These are phyloP conservation scores for Suillus decipiens DNA, from an alignment of 768 basidiomycete genomes.

Conservation along the genomic window DNA sequence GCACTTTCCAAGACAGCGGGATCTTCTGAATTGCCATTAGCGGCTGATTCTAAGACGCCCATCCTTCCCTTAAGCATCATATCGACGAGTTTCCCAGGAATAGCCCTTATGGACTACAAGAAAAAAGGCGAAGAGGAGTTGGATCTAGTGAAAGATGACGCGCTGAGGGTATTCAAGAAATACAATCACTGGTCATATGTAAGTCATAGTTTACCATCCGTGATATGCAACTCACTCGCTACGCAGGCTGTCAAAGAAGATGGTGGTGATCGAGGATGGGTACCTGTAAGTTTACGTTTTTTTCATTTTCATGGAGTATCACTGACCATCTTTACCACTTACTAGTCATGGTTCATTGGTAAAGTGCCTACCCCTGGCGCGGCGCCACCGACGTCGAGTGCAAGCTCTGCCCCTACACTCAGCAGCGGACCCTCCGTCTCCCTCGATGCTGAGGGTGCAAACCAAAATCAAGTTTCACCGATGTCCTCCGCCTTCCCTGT, in stretches of 20 bases:
- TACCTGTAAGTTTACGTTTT: slow-evolving; percentile 60
- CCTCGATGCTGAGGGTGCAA: slow-evolving; percentile 40
- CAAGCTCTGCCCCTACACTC: slow-evolving; percentile 42
- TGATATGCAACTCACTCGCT: slow-evolving; percentile 14
- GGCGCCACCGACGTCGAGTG: slow-evolving; percentile 49
- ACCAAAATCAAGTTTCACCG: slow-evolving; percentile 61
- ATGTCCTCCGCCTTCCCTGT: slow-evolving; percentile 82
- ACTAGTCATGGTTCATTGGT: slow-evolving; percentile 91
- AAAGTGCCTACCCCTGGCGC: slow-evolving; percentile 59
- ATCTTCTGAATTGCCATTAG: slow-evolving; percentile 40
- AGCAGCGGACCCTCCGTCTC: slow-evolving; percentile 28
- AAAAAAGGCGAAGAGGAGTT: slow-evolving; percentile 94
- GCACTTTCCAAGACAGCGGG: slow-evolving; percentile 54
- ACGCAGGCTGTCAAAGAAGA: slow-evolving; percentile 88
- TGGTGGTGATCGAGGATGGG: slow-evolving; percentile 94
- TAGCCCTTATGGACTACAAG: slow-evolving; percentile 95
- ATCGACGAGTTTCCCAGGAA: slow-evolving; percentile 95
- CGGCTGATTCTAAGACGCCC: slow-evolving; percentile 57
- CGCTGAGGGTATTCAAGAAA: slow-evolving; percentile 91
- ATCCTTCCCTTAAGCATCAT: slow-evolving; percentile 91
- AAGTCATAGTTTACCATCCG: slow-evolving; percentile 26
- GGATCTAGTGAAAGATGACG: slow-evolving; percentile 85
- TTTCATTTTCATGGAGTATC: not conserved
- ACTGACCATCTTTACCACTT: slow-evolving; percentile 7
- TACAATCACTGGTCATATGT: slow-evolving; percentile 99